Evolutionary conservation across 495 filamentous ascomycete genomes (phyloP).

Genomic region (Penicillium ochrochloron): DNA sequence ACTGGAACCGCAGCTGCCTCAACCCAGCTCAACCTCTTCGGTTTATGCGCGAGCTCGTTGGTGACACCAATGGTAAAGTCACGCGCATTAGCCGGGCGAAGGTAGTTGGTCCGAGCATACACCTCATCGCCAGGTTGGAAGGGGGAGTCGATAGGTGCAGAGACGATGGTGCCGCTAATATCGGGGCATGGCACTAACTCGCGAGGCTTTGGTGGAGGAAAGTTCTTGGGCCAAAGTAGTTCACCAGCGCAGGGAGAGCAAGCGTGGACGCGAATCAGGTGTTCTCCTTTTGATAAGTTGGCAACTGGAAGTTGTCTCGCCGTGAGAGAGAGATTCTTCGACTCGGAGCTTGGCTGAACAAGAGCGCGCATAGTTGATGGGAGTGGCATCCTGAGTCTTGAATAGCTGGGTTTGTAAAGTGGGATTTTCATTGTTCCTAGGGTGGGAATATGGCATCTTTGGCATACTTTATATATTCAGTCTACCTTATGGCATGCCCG

Average conservation of each 20-base stretch:
- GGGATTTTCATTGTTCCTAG: too few species aligned
- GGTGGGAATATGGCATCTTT: too few species aligned
- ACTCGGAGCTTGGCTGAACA: too few species aligned
- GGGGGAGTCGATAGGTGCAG: slow-evolving; percentile 45
- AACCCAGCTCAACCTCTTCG: slow-evolving; percentile 45
- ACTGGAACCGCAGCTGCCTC: slow-evolving; percentile 53
- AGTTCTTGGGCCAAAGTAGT: slow-evolving; percentile 54
- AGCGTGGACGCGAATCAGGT: slow-evolving; percentile 19
- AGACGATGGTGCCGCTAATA: slow-evolving; percentile 52
- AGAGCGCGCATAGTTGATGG: too few species aligned
- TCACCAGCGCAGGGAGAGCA: slow-evolving; percentile 57
- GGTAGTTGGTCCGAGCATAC: slow-evolving; percentile 51
- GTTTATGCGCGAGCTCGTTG: slow-evolving; percentile 47
- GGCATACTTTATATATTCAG: too few species aligned
- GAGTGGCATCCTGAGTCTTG: too few species aligned
- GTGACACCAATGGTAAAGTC: slow-evolving; percentile 52
- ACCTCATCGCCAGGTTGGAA: slow-evolving; percentile 53
- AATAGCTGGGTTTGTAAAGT: too few species aligned
- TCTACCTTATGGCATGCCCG: too few species aligned
- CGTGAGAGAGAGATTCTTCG: too few species aligned
- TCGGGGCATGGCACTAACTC: slow-evolving; percentile 56
- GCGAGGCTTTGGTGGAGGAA: slow-evolving; percentile 38
- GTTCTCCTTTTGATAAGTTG: neutral
- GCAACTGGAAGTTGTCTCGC: too few species aligned
- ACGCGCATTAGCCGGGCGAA: slow-evolving; percentile 46